These are phyloP conservation scores for Boletus rubescentipes DNA, from an alignment of 768 basidiomycete species.

Conservation along the genomic window DNA sequence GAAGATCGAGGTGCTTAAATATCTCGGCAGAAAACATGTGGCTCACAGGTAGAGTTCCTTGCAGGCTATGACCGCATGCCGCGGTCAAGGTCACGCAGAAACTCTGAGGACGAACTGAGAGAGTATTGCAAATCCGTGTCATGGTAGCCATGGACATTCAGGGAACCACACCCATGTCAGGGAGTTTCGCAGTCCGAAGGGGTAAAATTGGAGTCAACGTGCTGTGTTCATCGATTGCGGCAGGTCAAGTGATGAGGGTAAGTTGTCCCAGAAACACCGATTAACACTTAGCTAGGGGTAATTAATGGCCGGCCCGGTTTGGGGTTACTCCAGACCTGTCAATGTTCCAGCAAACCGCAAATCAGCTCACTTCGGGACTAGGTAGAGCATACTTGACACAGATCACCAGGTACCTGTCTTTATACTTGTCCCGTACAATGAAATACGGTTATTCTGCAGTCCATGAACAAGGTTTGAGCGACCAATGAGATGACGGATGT, in stretches of 20 bases:
- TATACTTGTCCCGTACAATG: background rate
- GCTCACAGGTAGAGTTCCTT: background rate
- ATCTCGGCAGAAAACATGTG: background rate
- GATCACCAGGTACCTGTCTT: background rate
- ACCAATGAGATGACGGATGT: background rate
- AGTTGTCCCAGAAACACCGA: background rate
- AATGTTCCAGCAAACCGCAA: background rate
- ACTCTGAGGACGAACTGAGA: background rate
- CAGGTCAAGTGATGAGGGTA: background rate
- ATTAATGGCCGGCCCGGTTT: background rate
- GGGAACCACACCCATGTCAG: background rate
- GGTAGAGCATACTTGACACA: background rate
- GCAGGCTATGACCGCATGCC: background rate
- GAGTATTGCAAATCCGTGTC: background rate
- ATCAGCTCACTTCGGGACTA: background rate
- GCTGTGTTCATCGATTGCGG: background rate
- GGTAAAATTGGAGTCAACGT: background rate
- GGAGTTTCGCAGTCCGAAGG: background rate
- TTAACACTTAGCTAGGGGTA: background rate
- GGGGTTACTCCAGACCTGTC: background rate
- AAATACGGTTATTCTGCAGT: background rate
- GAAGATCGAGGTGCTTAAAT: constrained; percentile 4
- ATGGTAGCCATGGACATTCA: background rate
- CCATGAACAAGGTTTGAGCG: background rate
- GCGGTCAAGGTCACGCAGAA: background rate